These are phyloP conservation scores for Hymenoscyphus infarciens DNA, from an alignment of 2,329 filamentous ascomycete genomes.

Conservation along the genomic window DNA sequence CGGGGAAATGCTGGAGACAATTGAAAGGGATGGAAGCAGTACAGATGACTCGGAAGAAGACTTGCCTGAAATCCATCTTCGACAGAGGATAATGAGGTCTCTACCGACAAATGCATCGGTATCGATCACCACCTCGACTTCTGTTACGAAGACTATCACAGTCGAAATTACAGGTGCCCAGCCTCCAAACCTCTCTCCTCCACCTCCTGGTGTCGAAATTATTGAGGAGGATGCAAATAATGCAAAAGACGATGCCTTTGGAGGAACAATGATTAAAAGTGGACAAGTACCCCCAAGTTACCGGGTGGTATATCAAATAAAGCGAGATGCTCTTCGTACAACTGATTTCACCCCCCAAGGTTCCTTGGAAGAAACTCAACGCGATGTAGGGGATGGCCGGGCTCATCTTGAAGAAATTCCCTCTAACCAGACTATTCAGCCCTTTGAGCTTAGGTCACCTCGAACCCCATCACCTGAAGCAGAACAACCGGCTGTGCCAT, in stretches of 20 bases:
- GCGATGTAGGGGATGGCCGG: constrained; percentile 18
- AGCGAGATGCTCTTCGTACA: constrained; percentile 47
- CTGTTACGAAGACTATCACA: constrained; percentile 60
- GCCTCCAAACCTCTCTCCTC: constrained; percentile 47
- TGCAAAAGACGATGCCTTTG: constrained; percentile 17
- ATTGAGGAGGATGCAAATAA: constrained; percentile 45
- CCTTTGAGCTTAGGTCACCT: not conserved
- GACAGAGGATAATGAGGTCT: constrained; percentile 51
- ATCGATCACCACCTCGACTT: constrained; percentile 56
- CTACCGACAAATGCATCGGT: constrained; percentile 55
- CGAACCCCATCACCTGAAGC: not conserved
- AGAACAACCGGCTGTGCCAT: not conserved
- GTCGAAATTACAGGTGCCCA: constrained; percentile 57
- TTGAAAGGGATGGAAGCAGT: constrained; percentile 36
- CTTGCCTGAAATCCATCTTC: constrained; percentile 46
- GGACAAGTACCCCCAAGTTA: constrained; percentile 37
- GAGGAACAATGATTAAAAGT: constrained; percentile 19
- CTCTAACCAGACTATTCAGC: not conserved
- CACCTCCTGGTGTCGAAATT: constrained; percentile 55
- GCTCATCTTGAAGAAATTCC: constrained; percentile 1
- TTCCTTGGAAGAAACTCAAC: constrained; percentile 26
- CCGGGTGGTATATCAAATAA: constrained; percentile 57
- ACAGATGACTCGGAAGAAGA: constrained; percentile 39
- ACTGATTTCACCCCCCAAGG: constrained; percentile 38
- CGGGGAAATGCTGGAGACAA: constrained; percentile 36